Base-by-base conservation (phyloP, 2,329 filamentous ascomycete species). In the Cladosporium sp. region DNA sequence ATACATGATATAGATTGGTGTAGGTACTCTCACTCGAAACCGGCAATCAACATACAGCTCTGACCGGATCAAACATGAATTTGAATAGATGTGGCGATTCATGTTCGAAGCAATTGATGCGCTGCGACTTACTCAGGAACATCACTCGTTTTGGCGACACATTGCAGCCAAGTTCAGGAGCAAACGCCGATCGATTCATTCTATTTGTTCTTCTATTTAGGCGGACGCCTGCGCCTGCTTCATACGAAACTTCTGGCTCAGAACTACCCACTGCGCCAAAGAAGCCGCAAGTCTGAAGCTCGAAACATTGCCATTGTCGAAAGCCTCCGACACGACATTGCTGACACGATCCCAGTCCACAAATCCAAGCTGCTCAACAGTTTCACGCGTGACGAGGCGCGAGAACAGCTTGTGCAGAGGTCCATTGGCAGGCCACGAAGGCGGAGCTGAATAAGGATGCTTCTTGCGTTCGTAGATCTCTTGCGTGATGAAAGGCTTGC, bases 331-430 rank as follows among this genome's bases (percentile, higher is more conserved):
- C 22, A 55, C 51, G 19, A 34, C n/a, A 15, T 43, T n/a, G 25
- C 42, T 45, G 38, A 55, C 28, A 3, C n/a, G 28, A 22, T 65
- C 60, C 61, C 61, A 67, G 20, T 64, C 61, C 17, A 71, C 64
- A 58, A 71, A 71, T 2, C 69, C 70, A 34, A 72, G 39, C 36
- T 40, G n/a, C 42, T 63, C 60, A 4, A 72, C 60, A 51, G 66
- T 69, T 47, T 67, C 63, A 20, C 59, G 51, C 11, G 61, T 68
- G 7, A 69, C 51, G 22, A 69, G 50, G 12, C 51, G 38, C 14
- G 8, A 28, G 12, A 69, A 55, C 51, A 66, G 9, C 37, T 55
- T 51, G 34, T 66, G 59, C 40, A 70, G 38, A 12, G 64, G 63
- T 5, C 66, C 64, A 19, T 58, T 62, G 2, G 47, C 37, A n/a